Conservation (phyloP, 768 basidiomycete species). For the Trametes meyenii region DNA sequence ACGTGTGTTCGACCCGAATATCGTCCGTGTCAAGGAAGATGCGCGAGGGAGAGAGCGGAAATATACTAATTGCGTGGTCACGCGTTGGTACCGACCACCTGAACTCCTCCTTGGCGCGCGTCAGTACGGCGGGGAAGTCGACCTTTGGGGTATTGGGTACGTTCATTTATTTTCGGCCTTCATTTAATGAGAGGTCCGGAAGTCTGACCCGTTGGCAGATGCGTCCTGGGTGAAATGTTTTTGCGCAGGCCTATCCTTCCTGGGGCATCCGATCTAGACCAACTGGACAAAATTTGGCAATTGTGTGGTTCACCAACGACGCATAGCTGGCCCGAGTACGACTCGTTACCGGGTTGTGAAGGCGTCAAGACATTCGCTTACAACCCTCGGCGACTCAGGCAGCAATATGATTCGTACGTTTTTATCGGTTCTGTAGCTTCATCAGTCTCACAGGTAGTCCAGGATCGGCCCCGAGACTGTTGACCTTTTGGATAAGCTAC, state of each 20-base stretch:
- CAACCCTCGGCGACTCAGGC: conserved; percentile 56
- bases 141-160: conserved; percentile 97
- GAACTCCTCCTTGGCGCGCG: conserved; percentile 88
- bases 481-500: conserved; percentile 80
- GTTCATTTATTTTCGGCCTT: conserved; percentile 29
- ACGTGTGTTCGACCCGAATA: conserved; percentile 66
- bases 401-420: conserved; percentile 62
- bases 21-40: conserved; percentile 40
- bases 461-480: conserved; percentile 75
- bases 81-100: conserved; percentile 93
- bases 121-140: conserved; percentile 91
- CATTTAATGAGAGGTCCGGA: background rate
- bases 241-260: conserved; percentile 82
- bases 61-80: conserved; percentile 96
- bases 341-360: conserved; percentile 76
- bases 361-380: conserved; percentile 67
- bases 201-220: conserved; percentile 47
- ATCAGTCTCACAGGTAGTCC: conserved; percentile 3
- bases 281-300: conserved; percentile 85
- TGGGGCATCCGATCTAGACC: conserved; percentile 89
- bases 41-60: conserved; percentile 58
- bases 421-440: background rate
- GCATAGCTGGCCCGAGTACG: conserved; percentile 79
- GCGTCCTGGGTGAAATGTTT: conserved; percentile 98
- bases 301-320: conserved; percentile 89